phyloP scores from a whole-genome alignment of 1,284 basidiomycete genomes.

The Tilletia indica region DNA sequence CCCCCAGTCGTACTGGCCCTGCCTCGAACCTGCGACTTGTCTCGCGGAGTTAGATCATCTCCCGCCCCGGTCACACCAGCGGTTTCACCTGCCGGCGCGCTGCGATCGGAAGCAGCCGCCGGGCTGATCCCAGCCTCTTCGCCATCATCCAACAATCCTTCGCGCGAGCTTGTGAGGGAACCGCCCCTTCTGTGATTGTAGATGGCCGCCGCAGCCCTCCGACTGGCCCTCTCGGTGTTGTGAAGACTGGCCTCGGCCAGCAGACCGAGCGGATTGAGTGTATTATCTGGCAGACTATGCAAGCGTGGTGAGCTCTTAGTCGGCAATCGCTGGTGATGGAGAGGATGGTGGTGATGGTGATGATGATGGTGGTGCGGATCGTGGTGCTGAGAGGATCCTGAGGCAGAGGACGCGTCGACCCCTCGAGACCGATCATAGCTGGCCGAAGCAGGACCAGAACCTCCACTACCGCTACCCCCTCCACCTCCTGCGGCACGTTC shows the following conservation, averaged over 20 bases:
- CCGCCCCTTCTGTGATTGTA: neutral
- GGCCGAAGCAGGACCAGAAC: neutral
- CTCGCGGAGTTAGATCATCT: neutral
- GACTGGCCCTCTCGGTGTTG: conserved; percentile 28
- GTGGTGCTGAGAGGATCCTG: conserved; percentile 2
- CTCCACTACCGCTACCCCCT: neutral
- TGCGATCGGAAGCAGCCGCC: neutral
- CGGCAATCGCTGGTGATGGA: neutral
- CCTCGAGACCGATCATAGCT: too few relatives aligned
- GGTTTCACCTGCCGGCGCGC: neutral
- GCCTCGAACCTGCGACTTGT: too few relatives aligned
- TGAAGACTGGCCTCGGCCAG: conserved; percentile 54
- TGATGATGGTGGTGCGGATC: neutral
- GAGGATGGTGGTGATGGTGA: neutral
- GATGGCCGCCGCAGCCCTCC: conserved; percentile 21
- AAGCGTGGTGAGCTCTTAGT: conserved; percentile 67
- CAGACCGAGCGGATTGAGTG: conserved; percentile 55
- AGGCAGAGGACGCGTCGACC: neutral
- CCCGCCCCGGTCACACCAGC: neutral
- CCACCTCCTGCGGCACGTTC: neutral
- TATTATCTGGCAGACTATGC: conserved; percentile 59
- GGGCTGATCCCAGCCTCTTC: neutral
- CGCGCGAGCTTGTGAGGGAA: conserved; percentile 3
- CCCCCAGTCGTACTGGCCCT: neutral
- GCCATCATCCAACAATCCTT: neutral